These are phyloP conservation scores for Penicillium verhagenii DNA, from an alignment of 495 filamentous ascomycete genomes.

Conservation along the genomic window DNA sequence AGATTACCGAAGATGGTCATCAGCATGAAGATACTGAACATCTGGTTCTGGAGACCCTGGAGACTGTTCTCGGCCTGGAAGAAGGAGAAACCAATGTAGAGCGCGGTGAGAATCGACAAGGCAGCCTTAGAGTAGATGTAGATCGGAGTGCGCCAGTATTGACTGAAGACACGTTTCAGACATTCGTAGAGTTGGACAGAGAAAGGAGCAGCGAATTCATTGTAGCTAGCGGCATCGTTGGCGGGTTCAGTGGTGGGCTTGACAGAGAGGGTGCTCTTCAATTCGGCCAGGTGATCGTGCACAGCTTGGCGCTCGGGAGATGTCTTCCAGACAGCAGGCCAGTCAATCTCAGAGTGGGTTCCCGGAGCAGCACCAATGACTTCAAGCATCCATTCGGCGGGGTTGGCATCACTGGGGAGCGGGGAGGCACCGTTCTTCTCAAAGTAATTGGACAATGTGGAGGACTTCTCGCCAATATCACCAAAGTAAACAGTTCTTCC, in stretches of 20 bases:
- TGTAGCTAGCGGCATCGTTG: conserved; percentile 32
- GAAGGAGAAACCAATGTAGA: conserved; percentile 95
- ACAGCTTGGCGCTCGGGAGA: conserved; percentile 63
- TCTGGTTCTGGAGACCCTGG: conserved; percentile 87
- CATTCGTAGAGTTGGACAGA: conserved; percentile 51
- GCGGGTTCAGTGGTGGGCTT: conserved; percentile 32
- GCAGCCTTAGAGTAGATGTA: conserved; percentile 61
- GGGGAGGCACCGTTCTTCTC: conserved; percentile 71
- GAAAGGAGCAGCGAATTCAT: conserved; percentile 58
- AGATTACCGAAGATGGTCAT: conserved; percentile 79
- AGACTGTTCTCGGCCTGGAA: conserved; percentile 68
- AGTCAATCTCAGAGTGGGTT: conserved; percentile 72
- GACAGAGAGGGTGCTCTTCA: conserved; percentile 61
- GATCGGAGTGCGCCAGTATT: conserved; percentile 60
- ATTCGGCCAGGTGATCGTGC: conserved; percentile 64
- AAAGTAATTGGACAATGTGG: conserved; percentile 73
- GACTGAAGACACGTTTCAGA: conserved; percentile 51
- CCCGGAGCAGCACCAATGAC: conserved; percentile 91
- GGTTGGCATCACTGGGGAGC: conserved; percentile 73
- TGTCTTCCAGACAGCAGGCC: conserved; percentile 77
- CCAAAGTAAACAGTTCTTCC: conserved; percentile 90
- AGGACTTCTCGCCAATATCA: conserved; percentile 78
- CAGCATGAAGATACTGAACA: conserved; percentile 88
- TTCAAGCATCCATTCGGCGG: conserved; percentile 90
- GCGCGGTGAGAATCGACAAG: conserved; percentile 49